These are phyloP conservation scores for Clathrospora elynae DNA, from an alignment of 2,329 filamentous ascomycete genomes.

Conservation along the genomic window DNA sequence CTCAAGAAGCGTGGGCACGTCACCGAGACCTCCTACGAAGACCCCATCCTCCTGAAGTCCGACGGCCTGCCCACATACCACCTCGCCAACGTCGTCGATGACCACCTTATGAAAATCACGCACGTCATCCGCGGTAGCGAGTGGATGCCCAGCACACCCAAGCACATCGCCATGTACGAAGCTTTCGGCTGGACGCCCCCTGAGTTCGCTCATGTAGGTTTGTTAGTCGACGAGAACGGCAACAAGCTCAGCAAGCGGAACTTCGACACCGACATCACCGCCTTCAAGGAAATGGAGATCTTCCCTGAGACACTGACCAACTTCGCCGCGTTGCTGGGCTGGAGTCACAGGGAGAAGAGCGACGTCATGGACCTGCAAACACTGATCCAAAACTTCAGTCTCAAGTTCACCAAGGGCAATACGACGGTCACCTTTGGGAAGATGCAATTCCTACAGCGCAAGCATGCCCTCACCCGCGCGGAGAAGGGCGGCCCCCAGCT, in stretches of 20 bases:
- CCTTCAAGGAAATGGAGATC: constrained; percentile 63
- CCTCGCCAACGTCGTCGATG: constrained; percentile 95
- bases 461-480: constrained; percentile 63
- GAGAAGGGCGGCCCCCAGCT: constrained; percentile 51
- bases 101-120: constrained; percentile 92
- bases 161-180: constrained; percentile 64
- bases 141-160: constrained; percentile 94
- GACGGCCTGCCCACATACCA: constrained; percentile 96
- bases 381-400: constrained; percentile 74
- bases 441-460: constrained; percentile 76
- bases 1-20: constrained; percentile 47
- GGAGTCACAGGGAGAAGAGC: constrained; percentile 71
- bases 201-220: constrained; percentile 55
- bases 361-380: constrained; percentile 74
- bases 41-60: constrained; percentile 87
- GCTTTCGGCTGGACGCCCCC: constrained; percentile 58
- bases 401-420: constrained; percentile 91
- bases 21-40: constrained; percentile 64
- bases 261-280: constrained; percentile 65
- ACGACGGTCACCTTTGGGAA: constrained; percentile 82
- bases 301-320: constrained; percentile 72
- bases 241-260: constrained; percentile 78
- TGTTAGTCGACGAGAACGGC: constrained; percentile 54
- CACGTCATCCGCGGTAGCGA: constrained; percentile 94
- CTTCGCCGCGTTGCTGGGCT: constrained; percentile 84